These are phyloP conservation scores for Fusarium penzigii DNA, from an alignment of 2,329 filamentous ascomycete species.

Conservation along the genomic window DNA sequence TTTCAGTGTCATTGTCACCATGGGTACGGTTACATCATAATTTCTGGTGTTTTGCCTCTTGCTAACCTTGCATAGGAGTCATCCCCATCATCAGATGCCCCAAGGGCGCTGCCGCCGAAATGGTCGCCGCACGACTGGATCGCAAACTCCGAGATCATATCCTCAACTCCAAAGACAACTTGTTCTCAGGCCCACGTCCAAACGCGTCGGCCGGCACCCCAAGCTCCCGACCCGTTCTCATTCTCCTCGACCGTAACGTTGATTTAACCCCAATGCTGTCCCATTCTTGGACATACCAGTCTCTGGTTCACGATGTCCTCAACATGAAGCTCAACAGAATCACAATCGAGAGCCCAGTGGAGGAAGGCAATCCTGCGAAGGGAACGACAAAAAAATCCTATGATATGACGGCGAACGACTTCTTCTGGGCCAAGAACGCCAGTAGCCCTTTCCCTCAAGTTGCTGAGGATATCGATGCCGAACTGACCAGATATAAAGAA, in stretches of 20 bases:
- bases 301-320: constrained; percentile 69
- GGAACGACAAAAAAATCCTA: constrained; percentile 85
- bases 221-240: constrained; percentile 80
- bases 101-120: constrained; percentile 88
- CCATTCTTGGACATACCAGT: constrained; percentile 83
- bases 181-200: constrained; percentile 75
- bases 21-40: constrained; percentile 62
- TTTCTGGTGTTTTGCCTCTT: neutral
- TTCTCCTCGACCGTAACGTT: constrained; percentile 93
- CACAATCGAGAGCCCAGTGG: constrained; percentile 80
- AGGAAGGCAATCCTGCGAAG: constrained; percentile 74
- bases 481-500: constrained; percentile 92
- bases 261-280: constrained; percentile 98
- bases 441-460: constrained; percentile 91
- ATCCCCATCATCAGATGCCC: constrained; percentile 96
- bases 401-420: constrained; percentile 86
- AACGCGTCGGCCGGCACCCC: constrained; percentile 58
- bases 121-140: constrained; percentile 92
- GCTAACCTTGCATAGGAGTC: constrained; percentile 55
- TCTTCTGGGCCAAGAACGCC: constrained; percentile 95
- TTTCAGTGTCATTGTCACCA: constrained; percentile 98
- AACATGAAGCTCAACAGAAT: constrained; percentile 79
- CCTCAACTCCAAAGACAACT: constrained; percentile 95
- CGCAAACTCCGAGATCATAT: constrained; percentile 95
- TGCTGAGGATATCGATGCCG: constrained; percentile 91